Evolutionary conservation across 345 rosid species (phyloP), one percentile per base, ranked within the genome.

Genomic region (Aquilaria malaccensis): DNA sequence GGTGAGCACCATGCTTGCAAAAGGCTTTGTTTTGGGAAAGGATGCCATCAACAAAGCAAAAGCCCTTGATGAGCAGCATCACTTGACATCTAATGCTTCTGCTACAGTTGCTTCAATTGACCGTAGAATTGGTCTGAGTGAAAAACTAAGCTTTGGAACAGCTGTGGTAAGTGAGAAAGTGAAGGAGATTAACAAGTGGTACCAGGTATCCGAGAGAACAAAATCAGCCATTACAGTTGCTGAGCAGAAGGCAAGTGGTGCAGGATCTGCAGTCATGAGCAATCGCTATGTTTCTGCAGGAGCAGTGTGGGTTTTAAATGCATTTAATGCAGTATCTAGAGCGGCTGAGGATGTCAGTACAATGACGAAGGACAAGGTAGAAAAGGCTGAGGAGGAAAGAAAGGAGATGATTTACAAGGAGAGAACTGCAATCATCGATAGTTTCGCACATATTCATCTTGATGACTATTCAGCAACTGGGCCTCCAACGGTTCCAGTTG

Each of bases 1-100:
- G 56, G 80, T 83, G n/a, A 83, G 81, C 70, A 72, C 69, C 31
- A 76, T 80, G 88, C 75, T 83, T 29, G 83, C 85, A 12, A 75
- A 67, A 67, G 85, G 88, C 22, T 80, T 65, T 64, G 72, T 76
- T 53, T 71, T 83, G 63, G 83, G 83, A 49, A 83, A 80, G 68
- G 83, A 83, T 58, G 85, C 83, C 12, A 12, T 83, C 57, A 65
- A 55, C 59, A 76, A 65, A 66, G 82, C 79, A 52, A 83, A 73
- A 60, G 45, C 80, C 11, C 66, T 83, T 10, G 83, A 83, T 52
- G 88, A 80, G 51, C 76, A 58, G 45, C 76, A 74, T 63, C 81
- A 70, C 37, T 62, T 72, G 55, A 68, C 71, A 10, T 74, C 77
- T 9, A 79, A 73, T 52, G 83, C 85, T 11, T 70, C 83, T 30